Evolutionary conservation across 129 eudicot genomes (phyloP).

Genomic region (Lonicera japonica): DNA sequence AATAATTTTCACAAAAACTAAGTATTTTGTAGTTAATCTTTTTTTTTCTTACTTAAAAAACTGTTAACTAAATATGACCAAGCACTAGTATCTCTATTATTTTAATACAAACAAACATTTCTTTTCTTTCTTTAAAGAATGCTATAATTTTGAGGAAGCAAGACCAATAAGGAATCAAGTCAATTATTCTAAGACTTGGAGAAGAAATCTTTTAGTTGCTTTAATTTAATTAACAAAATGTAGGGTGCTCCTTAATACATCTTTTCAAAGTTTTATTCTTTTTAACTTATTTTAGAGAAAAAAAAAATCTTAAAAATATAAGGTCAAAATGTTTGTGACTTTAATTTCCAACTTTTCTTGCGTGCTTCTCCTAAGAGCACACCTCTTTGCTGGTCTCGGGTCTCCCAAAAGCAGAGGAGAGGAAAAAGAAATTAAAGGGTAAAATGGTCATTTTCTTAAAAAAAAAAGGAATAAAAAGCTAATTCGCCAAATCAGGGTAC

Average conservation of each 20-base stretch:
- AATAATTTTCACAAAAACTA: too few species aligned
- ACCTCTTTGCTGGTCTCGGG: slow-evolving; percentile 28
- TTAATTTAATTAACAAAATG: slow-evolving; percentile 23
- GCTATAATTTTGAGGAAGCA: too few species aligned
- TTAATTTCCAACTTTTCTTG: slow-evolving; percentile 26
- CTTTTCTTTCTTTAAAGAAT: too few species aligned
- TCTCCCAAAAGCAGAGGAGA: slow-evolving; percentile 23
- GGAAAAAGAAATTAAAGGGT: slow-evolving; percentile 17
- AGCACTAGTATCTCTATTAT: too few species aligned
- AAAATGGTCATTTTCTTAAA: slow-evolving; percentile 6
- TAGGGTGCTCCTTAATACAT: slow-evolving; percentile 35
- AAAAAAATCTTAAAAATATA: slow-evolving; percentile 21
- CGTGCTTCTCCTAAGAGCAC: slow-evolving; percentile 28
- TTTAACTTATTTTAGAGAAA: slow-evolving; percentile 3
- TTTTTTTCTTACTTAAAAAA: too few species aligned
- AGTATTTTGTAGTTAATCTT: too few species aligned
- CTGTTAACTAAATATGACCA: too few species aligned
- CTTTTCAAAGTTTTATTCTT: slow-evolving; percentile 22
- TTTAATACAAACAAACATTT: too few species aligned
- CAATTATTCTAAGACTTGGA: slow-evolving; percentile 23
- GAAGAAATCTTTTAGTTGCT: slow-evolving; percentile 28
- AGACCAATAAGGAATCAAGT: slow-evolving; percentile 22
- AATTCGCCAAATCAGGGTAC: slow-evolving; percentile 10
- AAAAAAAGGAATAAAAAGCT: slow-evolving; percentile 20
- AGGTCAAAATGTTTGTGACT: slow-evolving; percentile 42